A percentile compares a stretch with the other conserved stretches of the same genome.
phyloP scores from a whole-genome alignment of 176 grass and related monocot genomes.

The Aechmea fasciata region DNA sequence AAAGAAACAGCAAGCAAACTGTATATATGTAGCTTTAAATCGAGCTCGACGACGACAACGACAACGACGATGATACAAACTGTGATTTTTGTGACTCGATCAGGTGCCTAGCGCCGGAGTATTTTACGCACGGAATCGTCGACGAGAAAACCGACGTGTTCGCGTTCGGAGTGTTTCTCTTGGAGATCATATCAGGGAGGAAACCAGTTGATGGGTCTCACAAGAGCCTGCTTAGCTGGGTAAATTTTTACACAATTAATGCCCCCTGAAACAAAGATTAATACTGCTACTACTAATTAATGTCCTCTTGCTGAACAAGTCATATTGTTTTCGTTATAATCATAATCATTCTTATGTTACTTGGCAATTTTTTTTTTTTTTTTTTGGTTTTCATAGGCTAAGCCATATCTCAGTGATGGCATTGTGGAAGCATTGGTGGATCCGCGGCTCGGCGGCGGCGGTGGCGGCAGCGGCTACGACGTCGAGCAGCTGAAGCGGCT shows the following conservation, averaged over 20 bases:
- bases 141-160: slow-evolving; percentile 97
- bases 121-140: slow-evolving; percentile 87
- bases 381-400: slow-evolving; percentile 34
- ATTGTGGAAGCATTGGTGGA: slow-evolving; percentile 57
- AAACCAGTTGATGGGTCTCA: slow-evolving; percentile 87
- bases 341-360: neutral
- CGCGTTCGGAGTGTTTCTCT: slow-evolving; percentile 91
- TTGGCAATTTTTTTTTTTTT: neutral
- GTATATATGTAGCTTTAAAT: neutral
- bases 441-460: slow-evolving; percentile 53
- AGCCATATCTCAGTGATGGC: slow-evolving; percentile 69
- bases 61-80: too few relatives aligned
- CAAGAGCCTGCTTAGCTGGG: slow-evolving; percentile 82
- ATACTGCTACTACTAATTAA: too few relatives aligned
- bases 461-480: slow-evolving; percentile 65
- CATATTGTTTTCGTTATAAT: neutral
- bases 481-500: slow-evolving; percentile 63
- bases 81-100: neutral
- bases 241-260: slow-evolving; percentile 11
- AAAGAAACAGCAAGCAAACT: neutral
- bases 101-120: slow-evolving; percentile 90
- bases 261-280: too few relatives aligned
- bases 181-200: slow-evolving; percentile 80
- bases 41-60: too few relatives aligned
- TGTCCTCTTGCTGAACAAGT: neutral